Evolutionary conservation across 2,329 filamentous ascomycete genomes (phyloP), one percentile per base, ranked within the genome.

Genomic region (Penicillium italicum): DNA sequence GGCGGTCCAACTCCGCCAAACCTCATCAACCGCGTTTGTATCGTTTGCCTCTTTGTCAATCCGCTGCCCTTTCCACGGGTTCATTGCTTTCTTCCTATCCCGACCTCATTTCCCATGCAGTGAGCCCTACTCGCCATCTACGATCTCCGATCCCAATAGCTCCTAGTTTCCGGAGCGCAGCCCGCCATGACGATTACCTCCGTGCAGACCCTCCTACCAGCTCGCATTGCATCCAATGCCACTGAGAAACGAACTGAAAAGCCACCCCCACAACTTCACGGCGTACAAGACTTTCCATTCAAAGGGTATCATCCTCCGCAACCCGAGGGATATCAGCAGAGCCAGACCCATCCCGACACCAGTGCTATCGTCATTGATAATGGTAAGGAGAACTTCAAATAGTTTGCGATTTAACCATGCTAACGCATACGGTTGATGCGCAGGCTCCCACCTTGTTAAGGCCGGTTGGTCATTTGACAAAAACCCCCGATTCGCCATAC

Each of bases 321-420:
- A 65, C 76, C 80, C 9, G 87, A 93, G 66, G 90, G 89, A 45
- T 91, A 88, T 69, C 81, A 84, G 66, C 80, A 82, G 63, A 92
- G 90, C 57, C 80, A 83, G 48, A 76, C 83, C 54, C 76, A 81
- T 20, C 73, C 80, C 16, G 81, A 78, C 55, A 77, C 79, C 43
- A 89, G 86, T 49, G 90, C 91, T 48, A 97, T 99, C 68, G 90
- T 99, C 60, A 97, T 99, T 70, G 94, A 99, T 78, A 97, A 97
- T 88, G 94, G 92, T 95, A 77, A 43, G 53, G 8, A n/a, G 8
- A n/a, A 26, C 7, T 45, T 11, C n/a, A 37, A 16, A 20, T 20
- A 26, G 62, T 53, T 43, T 24, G 5, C 9, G n/a, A 34, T 26
- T 22, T 26, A 20, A 36, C 16, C n/a, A 28, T 60, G 16, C 63